These are phyloP conservation scores for Alternaria longipes DNA, from an alignment of 2,329 filamentous ascomycete genomes.

Conservation along the genomic window DNA sequence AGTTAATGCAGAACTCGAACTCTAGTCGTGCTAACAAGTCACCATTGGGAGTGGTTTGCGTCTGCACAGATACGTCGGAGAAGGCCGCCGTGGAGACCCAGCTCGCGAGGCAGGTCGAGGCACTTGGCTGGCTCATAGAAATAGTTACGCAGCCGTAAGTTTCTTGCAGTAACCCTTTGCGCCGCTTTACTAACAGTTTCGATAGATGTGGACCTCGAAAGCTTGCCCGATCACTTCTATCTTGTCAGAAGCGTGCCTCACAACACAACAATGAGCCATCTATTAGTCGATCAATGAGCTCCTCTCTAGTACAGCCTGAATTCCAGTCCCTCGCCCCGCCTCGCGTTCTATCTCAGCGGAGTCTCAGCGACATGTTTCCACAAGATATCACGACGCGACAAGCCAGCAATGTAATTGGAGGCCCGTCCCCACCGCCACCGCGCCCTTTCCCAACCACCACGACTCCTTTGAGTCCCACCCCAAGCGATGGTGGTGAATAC, in stretches of 20 bases:
- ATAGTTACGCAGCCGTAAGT: slow-evolving; percentile 42
- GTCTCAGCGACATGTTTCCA: slow-evolving; percentile 33
- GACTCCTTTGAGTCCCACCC: slow-evolving; percentile 27
- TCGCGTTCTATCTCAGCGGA: slow-evolving; percentile 29
- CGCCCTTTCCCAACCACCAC: slow-evolving; percentile 28
- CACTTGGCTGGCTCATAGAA: slow-evolving; percentile 38
- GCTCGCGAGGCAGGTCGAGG: slow-evolving; percentile 32
- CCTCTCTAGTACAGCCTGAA: slow-evolving; percentile 9
- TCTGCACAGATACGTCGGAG: slow-evolving; percentile 41
- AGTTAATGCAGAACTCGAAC: slow-evolving; percentile 28
- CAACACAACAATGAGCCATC: slow-evolving; percentile 26
- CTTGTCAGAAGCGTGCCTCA: slow-evolving; percentile 32
- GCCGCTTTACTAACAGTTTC: not conserved
- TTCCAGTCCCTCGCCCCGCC: slow-evolving; percentile 23
- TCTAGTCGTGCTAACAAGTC: slow-evolving; percentile 24
- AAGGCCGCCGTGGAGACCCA: slow-evolving; percentile 35
- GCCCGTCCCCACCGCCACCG: slow-evolving; percentile 22
- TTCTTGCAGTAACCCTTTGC: not conserved
- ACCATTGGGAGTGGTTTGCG: slow-evolving; percentile 37
- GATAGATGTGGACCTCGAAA: slow-evolving; percentile 40
- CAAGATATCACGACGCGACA: slow-evolving; percentile 10
- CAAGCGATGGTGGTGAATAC: slow-evolving; percentile 31
- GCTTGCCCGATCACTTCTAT: slow-evolving; percentile 34
- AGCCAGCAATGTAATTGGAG: not conserved
- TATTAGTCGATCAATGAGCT: slow-evolving; percentile 30